Evolutionary conservation across 176 grass and related monocot genomes (phyloP), one percentile per base, ranked within the genome.

Genomic region (Zoysia japonica): DNA sequence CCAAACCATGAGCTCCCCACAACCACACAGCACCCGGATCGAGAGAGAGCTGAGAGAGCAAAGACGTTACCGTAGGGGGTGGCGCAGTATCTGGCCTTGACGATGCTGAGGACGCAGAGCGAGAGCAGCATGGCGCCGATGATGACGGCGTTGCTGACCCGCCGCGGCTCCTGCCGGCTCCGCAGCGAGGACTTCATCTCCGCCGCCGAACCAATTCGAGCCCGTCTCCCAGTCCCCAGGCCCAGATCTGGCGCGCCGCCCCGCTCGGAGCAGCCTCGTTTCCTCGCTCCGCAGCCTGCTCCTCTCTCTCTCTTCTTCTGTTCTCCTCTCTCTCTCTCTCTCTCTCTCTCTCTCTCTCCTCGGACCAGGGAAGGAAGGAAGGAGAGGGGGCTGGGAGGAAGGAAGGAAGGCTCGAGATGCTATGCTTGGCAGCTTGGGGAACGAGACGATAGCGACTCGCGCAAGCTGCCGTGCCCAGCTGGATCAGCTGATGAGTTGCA

Each of bases 61-160:
- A 4, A 6, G 2, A 3, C 4, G 38, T 35, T 67, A 86, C 88
- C 88, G 83, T 85, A 90, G 36, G 85, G 82, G 17, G 82, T 82
- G 74, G 70, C 83, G 81, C 86, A 91, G 83, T 88, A 91, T 81
- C 89, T 86, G 54, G 91, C 81, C 82, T 90, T 93, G 85, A 93
- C 80, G 82, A 93, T 60, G 52, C 88, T 88, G 66, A 93, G 91
- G 52, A 93, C 47, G 83, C 91, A 90, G 46, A 93, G 85, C 38
- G 88, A 93, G 60, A 93, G 78, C 40, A 93, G 85, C 87, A 93
- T 89, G 81, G 87, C 81, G 62, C 83, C 84, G 71, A 93, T 78
- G 91, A 93, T 85, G 84, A 89, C 74, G 41, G 50, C 84, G 76
- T 93, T 93, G 76, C 91, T 88, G 5, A 86, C 48, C 73, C 87